A percentile compares a stretch with the other conserved stretches of the same genome.
Evolutionary conservation across 352 stramenopile species (phyloP).

Genomic region (Pythium oligandrum): DNA sequence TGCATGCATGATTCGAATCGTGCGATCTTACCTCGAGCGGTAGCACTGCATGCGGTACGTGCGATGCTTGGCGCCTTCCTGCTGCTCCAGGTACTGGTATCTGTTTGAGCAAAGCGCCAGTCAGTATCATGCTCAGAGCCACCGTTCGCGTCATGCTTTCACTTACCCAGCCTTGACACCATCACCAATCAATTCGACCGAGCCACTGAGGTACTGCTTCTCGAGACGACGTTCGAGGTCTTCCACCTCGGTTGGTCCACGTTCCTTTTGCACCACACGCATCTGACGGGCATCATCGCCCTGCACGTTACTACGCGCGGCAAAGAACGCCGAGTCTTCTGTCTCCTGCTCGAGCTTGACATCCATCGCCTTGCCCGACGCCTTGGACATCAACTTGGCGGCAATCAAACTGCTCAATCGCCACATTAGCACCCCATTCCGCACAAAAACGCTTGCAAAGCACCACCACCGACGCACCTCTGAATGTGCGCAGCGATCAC

Average conservation of each 20-base stretch:
- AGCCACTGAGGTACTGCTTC: slow-evolving; percentile 75
- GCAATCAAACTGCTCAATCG: slow-evolving; percentile 32
- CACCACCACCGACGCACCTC: slow-evolving; percentile 8
- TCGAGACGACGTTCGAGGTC: slow-evolving; percentile 70
- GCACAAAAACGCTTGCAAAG: too few species aligned
- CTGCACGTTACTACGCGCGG: slow-evolving; percentile 77
- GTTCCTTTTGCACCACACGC: slow-evolving; percentile 42
- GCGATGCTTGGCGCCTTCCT: slow-evolving; percentile 46
- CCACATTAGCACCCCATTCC: too few species aligned
- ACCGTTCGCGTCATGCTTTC: too few species aligned
- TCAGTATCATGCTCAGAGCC: too few species aligned
- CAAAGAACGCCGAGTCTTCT: slow-evolving; percentile 72
- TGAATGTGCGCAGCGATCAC: slow-evolving; percentile 79
- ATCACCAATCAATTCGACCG: slow-evolving; percentile 64
- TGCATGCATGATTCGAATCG: too few species aligned
- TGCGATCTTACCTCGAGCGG: slow-evolving; percentile 27
- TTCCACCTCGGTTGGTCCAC: slow-evolving; percentile 62
- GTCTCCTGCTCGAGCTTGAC: slow-evolving; percentile 80
- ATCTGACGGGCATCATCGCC: slow-evolving; percentile 47
- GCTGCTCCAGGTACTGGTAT: slow-evolving; percentile 53
- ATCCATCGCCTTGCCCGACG: slow-evolving; percentile 64
- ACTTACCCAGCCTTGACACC: slow-evolving; percentile 68
- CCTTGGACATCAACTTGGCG: slow-evolving; percentile 80
- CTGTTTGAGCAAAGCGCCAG: too few species aligned
- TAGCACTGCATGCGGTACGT: slow-evolving; percentile 86